A percentile compares a stretch with the other conserved stretches of the same genome.
phyloP scores from a whole-genome alignment of 2,329 filamentous ascomycete species.

The Beauveria varroae region DNA sequence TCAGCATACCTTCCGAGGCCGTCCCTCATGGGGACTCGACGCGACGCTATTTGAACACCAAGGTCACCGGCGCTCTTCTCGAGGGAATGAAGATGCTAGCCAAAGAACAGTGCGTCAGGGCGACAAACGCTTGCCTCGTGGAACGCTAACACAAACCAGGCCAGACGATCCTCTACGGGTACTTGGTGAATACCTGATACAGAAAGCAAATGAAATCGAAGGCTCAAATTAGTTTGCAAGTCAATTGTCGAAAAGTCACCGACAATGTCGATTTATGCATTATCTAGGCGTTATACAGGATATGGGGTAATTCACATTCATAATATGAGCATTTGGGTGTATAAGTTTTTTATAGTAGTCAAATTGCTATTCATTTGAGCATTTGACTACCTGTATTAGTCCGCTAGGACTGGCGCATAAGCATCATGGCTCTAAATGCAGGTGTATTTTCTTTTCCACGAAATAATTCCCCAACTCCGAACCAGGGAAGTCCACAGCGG shows the following conservation, averaged over 20 bases:
- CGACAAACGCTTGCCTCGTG: slow-evolving; percentile 17
- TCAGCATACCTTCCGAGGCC: slow-evolving; percentile 51
- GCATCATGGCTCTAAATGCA: slow-evolving; percentile 39
- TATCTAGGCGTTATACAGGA: slow-evolving; percentile 2
- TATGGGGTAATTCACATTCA: background rate
- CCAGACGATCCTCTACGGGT: slow-evolving; percentile 61
- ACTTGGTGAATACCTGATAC: slow-evolving; percentile 62
- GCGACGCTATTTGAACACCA: slow-evolving; percentile 63
- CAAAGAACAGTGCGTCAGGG: slow-evolving; percentile 56
- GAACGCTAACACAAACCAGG: slow-evolving; percentile 27
- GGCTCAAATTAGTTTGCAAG: background rate
- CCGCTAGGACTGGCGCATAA: slow-evolving; percentile 28
- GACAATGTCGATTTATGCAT: background rate
- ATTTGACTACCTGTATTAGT: slow-evolving; percentile 28
- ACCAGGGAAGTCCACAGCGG: slow-evolving; percentile 30
- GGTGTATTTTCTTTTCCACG: slow-evolving; percentile 24
- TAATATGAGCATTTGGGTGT: slow-evolving; percentile 5
- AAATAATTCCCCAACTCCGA: slow-evolving; percentile 37
- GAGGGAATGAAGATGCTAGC: slow-evolving; percentile 70
- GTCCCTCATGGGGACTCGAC: slow-evolving; percentile 60
- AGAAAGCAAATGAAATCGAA: slow-evolving; percentile 55
- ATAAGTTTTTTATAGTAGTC: slow-evolving; percentile 17
- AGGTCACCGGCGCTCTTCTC: slow-evolving; percentile 58
- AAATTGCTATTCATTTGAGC: slow-evolving; percentile 22
- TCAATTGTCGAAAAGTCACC: background rate